Percentiles rank a stretch among this genome's conserved stretches.
These are phyloP conservation scores for Mycena sanguinolenta DNA, from an alignment of 768 basidiomycete genomes.

Conservation along the genomic window DNA sequence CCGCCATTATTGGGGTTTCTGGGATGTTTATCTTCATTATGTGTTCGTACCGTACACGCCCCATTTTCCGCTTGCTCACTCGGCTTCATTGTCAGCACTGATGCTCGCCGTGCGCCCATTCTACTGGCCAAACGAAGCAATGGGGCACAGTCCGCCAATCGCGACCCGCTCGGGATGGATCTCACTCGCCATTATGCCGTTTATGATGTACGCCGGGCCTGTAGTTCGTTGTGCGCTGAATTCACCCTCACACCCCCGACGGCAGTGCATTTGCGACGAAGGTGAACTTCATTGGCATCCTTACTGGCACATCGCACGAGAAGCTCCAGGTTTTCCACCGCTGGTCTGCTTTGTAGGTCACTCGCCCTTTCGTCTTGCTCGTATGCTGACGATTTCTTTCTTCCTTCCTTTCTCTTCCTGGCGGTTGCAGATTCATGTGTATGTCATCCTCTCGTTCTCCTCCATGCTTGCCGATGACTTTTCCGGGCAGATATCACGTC, in stretches of 20 bases:
- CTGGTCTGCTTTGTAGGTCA: constrained; percentile 48
- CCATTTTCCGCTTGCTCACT: neutral
- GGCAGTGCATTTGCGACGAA: constrained; percentile 52
- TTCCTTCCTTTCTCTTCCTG: no score
- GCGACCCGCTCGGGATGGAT: constrained; percentile 51
- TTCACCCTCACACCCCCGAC: constrained; percentile 4
- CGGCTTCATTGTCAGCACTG: constrained; percentile 30
- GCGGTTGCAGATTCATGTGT: no score
- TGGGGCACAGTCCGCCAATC: constrained; percentile 49
- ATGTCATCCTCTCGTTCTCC: constrained; percentile 18
- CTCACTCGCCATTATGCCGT: constrained; percentile 52
- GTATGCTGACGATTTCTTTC: no score
- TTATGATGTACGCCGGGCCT: constrained; percentile 46
- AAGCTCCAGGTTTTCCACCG: constrained; percentile 54
- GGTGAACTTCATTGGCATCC: constrained; percentile 47
- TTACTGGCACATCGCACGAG: constrained; percentile 51
- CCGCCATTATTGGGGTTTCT: constrained; percentile 40
- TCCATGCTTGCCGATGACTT: neutral
- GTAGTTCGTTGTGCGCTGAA: neutral
- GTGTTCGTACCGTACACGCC: constrained; percentile 25
- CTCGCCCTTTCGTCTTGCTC: no score
- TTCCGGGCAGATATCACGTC: constrained; percentile 46
- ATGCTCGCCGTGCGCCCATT: constrained; percentile 45
- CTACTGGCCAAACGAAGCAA: constrained; percentile 46
- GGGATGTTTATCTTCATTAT: constrained; percentile 43